Base-by-base conservation (phyloP, 1,284 basidiomycete genomes). In the Trametes pubescens region DNA sequence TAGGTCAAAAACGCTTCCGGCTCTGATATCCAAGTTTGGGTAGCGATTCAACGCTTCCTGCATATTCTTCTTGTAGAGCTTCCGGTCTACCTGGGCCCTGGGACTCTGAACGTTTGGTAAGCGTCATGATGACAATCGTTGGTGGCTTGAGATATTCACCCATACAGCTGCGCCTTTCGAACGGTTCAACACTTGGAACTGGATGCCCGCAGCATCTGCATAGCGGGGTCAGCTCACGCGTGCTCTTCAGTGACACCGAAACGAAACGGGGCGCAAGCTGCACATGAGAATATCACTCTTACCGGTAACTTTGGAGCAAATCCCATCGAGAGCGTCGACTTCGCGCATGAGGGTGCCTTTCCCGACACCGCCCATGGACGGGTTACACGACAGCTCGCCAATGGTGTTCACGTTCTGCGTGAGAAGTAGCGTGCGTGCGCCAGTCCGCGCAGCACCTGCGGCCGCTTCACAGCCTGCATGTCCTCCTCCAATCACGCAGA, bases 401-500 rank as follows among this genome's bases (percentile, higher is more conserved):
- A 96, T 86, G 0, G 89, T 95, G 56, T 90, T 87, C 22, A 91
- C 74, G 59, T 85, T 89, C 71, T 95, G 93, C 0, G 95, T 96
- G 57, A 97, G 77, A 4, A 97, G 81, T 3, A 95, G 70, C 0
- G 95, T 96, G 64, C 84, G 81, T 0, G 94, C 93, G 1, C 94
- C 93, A 0, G 90, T 87, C 37, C 95, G 82, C 2, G 95, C 93
- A 11, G 94, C 86, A 3, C 90, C 94, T 11, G 94, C 87, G 0
- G 95, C 94, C 2, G 95, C 94, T 76, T 97, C 95, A 70, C 92
- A 94, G 0, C 94, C 94, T 34, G 95, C 95, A 80, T 96, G 94
- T 2, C 95, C 94, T 8, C 91, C 95, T n/a, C 94, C 95, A 68
- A 96, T 92, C 34, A 96, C 83, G 69, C 93, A 91, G 0, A 95